These are phyloP conservation scores for Pythium monospermum DNA, from an alignment of 352 stramenopile species.

Conservation along the genomic window DNA sequence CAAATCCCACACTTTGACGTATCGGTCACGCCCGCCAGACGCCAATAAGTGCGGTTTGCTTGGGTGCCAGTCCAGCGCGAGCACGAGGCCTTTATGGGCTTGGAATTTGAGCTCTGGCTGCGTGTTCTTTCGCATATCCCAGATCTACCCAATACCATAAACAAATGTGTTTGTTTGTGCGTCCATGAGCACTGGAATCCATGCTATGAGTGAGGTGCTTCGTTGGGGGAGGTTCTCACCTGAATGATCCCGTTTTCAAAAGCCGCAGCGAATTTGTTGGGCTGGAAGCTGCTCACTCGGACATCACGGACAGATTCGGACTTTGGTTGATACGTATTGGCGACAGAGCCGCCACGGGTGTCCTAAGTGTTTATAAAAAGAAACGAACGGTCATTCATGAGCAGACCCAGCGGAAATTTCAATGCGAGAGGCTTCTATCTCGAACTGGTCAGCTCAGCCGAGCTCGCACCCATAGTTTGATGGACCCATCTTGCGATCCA, in stretches of 20 bases:
- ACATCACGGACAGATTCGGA: constrained; percentile 85
- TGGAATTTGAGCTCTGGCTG: constrained; percentile 84
- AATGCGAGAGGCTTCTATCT: too few relatives aligned
- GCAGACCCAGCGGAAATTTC: too few relatives aligned
- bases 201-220: too few relatives aligned
- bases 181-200: too few relatives aligned
- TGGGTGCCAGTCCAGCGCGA: constrained; percentile 83
- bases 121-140: constrained; percentile 79
- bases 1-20: constrained; percentile 86
- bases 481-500: constrained; percentile 81
- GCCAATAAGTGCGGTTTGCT: constrained; percentile 58
- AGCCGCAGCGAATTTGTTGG: constrained; percentile 72
- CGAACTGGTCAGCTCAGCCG: too few relatives aligned
- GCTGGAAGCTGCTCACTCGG: constrained; percentile 64
- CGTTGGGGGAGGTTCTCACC: constrained; percentile 14
- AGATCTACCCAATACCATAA: constrained; percentile 40
- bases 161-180: too few relatives aligned
- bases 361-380: constrained; percentile 27
- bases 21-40: constrained; percentile 79
- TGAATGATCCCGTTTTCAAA: constrained; percentile 87
- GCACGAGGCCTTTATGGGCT: constrained; percentile 78
- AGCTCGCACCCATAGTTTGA: constrained; percentile 80
- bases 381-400: too few relatives aligned
- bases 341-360: constrained; percentile 67
- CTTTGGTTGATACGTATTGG: constrained; percentile 79